Conservation (phyloP, 2,329 filamentous ascomycete species). For the Pseudogymnoascus pannorum region DNA sequence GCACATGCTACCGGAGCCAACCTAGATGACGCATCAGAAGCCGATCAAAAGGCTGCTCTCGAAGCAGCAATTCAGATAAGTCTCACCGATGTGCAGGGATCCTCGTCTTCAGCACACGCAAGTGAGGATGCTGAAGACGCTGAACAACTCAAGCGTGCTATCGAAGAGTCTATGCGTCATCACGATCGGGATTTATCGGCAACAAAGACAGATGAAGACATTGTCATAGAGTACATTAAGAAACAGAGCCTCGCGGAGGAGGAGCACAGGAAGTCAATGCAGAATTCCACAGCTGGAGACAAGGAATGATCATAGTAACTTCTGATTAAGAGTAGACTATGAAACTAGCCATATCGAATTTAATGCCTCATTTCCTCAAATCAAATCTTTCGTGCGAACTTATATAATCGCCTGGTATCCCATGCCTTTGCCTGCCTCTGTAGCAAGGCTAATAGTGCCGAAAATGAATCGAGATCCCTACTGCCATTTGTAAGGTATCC, state of each 20-base stretch:
- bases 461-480: neutral
- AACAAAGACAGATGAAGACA: conserved; percentile 56
- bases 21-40: conserved; percentile 31
- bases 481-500: neutral
- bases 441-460: neutral
- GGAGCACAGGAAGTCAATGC: conserved; percentile 32
- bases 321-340: neutral
- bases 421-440: neutral
- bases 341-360: neutral
- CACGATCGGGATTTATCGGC: conserved; percentile 30
- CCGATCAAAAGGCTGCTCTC: conserved; percentile 50
- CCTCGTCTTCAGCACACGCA: conserved; percentile 13
- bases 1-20: conserved; percentile 32
- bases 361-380: neutral
- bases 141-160: conserved; percentile 34
- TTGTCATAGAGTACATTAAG: conserved; percentile 69
- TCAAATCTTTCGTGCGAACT: neutral
- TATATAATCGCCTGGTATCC: neutral
- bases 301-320: neutral
- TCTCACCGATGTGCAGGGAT: conserved; percentile 27
- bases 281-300: neutral
- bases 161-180: conserved; percentile 33
- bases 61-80: conserved; percentile 50
- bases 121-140: conserved; percentile 27
- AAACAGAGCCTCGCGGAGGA: conserved; percentile 69